phyloP scores from a whole-genome alignment of 2,329 filamentous ascomycete species.

The Sordariomycetes sp. region DNA sequence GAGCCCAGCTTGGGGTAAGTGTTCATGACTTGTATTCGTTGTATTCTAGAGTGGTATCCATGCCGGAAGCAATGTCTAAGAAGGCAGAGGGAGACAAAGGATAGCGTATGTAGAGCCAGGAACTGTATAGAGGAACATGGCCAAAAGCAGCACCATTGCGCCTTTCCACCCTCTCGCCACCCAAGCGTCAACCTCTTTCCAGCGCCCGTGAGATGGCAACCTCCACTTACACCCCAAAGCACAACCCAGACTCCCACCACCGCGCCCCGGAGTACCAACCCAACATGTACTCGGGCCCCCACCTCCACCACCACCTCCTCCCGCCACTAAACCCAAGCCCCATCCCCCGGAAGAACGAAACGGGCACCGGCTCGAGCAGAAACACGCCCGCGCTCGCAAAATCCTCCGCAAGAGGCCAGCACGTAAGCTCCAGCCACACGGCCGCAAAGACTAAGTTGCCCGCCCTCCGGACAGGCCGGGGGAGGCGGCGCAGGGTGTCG shows the following conservation, averaged over 20 bases:
- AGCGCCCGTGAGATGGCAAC: not conserved
- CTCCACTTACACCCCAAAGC: slow-evolving; percentile 5
- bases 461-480: slow-evolving; percentile 23
- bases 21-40: too few relatives aligned
- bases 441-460: slow-evolving; percentile 51
- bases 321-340: slow-evolving; percentile 51
- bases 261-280: slow-evolving; percentile 44
- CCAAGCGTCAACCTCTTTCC: too few relatives aligned
- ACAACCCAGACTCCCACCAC: slow-evolving; percentile 44
- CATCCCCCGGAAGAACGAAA: slow-evolving; percentile 55
- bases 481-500: slow-evolving; percentile 20
- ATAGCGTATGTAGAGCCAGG: too few relatives aligned
- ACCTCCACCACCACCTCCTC: slow-evolving; percentile 66
- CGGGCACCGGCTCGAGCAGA: slow-evolving; percentile 69
- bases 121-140: too few relatives aligned
- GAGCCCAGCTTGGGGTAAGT: not conserved
- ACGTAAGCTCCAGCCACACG: slow-evolving; percentile 56
- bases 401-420: slow-evolving; percentile 58
- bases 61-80: too few relatives aligned
- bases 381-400: slow-evolving; percentile 62
- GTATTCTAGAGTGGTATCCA: too few relatives aligned
- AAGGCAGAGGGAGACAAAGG: too few relatives aligned
- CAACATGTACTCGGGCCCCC: slow-evolving; percentile 42
- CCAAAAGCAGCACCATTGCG: too few relatives aligned
- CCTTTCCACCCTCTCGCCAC: not conserved